These are phyloP conservation scores for Sporothrix inflata DNA, from an alignment of 2,329 filamentous ascomycete genomes.

Conservation along the genomic window DNA sequence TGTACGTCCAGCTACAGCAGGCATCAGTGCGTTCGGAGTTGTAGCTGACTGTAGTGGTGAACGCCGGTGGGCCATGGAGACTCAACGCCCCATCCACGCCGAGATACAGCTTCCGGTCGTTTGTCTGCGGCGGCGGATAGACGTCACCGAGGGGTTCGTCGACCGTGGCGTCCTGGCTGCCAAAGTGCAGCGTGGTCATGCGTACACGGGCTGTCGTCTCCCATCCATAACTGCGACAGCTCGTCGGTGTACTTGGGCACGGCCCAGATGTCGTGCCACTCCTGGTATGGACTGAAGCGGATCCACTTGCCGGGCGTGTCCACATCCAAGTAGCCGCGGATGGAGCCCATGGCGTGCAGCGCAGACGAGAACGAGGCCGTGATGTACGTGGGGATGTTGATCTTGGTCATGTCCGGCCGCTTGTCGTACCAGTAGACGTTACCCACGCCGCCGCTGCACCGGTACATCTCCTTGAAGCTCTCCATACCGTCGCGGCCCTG, in stretches of 20 bases:
- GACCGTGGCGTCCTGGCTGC: neutral
- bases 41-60: neutral
- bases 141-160: neutral
- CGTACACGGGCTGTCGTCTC: neutral
- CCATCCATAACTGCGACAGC: too few species aligned
- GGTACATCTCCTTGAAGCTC: neutral
- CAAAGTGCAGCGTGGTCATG: neutral
- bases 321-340: neutral
- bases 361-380: neutral
- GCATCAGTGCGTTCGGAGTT: neutral
- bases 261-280: neutral
- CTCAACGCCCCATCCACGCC: neutral
- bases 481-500: neutral
- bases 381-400: neutral
- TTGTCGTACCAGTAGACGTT: neutral
- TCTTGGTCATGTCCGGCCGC: neutral
- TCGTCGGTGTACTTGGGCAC: neutral
- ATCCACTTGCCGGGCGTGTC: neutral
- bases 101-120: neutral
- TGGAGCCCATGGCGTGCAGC: neutral
- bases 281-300: neutral
- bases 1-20: neutral
- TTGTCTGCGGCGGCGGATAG: neutral
- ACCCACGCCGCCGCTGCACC: neutral
- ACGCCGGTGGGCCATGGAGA: neutral